These are phyloP conservation scores for Sugiyamaella floridensis DNA, from an alignment of 805 yeast genomes.

Conservation along the genomic window DNA sequence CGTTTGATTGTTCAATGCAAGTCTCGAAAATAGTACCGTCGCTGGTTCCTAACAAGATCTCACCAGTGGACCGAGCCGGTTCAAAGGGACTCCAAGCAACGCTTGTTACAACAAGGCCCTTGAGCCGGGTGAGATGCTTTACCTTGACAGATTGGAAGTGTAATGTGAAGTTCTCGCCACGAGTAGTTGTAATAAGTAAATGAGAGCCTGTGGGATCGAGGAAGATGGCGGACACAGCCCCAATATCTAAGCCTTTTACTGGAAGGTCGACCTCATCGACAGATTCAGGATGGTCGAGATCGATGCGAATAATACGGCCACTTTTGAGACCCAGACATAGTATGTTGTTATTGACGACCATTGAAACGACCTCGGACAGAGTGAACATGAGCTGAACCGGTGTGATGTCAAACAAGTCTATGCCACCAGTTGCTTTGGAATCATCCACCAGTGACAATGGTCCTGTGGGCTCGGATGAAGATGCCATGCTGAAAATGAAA, in stretches of 20 bases:
- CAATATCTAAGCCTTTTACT: slow-evolving; percentile 24
- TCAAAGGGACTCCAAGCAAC: slow-evolving; percentile 39
- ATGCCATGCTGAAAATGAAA: neutral
- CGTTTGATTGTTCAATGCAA: slow-evolving; percentile 39
- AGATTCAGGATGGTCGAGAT: slow-evolving; percentile 56
- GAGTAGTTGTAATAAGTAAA: slow-evolving; percentile 42
- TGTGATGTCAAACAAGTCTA: slow-evolving; percentile 26
- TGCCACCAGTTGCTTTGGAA: neutral
- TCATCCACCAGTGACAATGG: neutral
- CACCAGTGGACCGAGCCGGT: slow-evolving; percentile 36
- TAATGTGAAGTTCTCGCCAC: slow-evolving; percentile 43
- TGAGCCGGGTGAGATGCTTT: slow-evolving; percentile 41
- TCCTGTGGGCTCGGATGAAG: neutral
- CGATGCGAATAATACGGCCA: slow-evolving; percentile 56
- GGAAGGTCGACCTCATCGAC: slow-evolving; percentile 39
- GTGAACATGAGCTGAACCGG: slow-evolving; percentile 48
- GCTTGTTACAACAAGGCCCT: slow-evolving; percentile 38
- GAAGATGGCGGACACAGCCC: slow-evolving; percentile 33
- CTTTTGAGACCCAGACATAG: slow-evolving; percentile 47
- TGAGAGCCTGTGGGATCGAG: slow-evolving; percentile 49
- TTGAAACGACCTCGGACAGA: slow-evolving; percentile 39
- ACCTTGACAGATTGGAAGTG: slow-evolving; percentile 37
- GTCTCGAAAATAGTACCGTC: slow-evolving; percentile 46
- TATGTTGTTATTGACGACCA: slow-evolving; percentile 50
- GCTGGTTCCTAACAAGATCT: slow-evolving; percentile 43